Conservation (phyloP, 1,139 yeast genomes). For the Yamadazyma conglobata region DNA sequence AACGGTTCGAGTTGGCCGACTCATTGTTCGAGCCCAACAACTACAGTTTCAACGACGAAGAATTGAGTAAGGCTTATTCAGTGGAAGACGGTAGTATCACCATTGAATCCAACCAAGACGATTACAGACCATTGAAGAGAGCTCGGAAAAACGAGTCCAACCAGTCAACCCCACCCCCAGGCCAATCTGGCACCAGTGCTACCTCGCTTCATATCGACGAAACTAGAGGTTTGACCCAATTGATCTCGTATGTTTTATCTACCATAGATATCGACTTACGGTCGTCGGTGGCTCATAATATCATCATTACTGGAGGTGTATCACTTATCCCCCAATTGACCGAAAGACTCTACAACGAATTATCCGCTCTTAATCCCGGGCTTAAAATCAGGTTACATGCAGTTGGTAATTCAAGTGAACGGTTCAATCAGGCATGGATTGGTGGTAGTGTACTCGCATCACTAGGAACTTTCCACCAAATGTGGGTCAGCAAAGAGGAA, state of each 20-base stretch:
- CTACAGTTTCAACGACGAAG: conserved; percentile 29
- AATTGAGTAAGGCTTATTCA: conserved; percentile 26
- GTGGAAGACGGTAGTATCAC: conserved; percentile 35
- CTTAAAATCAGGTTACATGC: conserved; percentile 85
- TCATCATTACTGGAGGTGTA: conserved; percentile 87
- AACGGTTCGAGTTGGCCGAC: conserved; percentile 70
- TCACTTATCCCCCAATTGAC: conserved; percentile 86
- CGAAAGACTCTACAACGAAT: conserved; percentile 74
- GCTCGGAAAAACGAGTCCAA: conserved; percentile 43
- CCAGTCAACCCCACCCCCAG: conserved; percentile 39
- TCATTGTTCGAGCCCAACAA: conserved; percentile 65
- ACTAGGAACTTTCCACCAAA: conserved; percentile 92
- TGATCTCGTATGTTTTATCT: conserved; percentile 68
- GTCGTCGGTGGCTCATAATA: conserved; percentile 87
- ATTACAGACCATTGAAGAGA: conserved; percentile 72
- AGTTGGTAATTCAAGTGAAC: conserved; percentile 78
- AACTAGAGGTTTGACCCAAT: conserved; percentile 59
- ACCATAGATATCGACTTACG: conserved; percentile 84
- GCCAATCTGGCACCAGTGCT: conserved; percentile 9
- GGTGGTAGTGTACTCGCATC: conserved; percentile 94
- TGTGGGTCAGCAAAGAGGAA: conserved; percentile 92
- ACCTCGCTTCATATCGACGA: conserved; percentile 2
- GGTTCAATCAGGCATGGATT: conserved; percentile 87
- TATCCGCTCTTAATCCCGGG: conserved; percentile 79
- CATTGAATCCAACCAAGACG: conserved; percentile 43